These are phyloP conservation scores for Herpetomonas tarakana DNA, from an alignment of 208 protist genomes.

Conservation along the genomic window DNA sequence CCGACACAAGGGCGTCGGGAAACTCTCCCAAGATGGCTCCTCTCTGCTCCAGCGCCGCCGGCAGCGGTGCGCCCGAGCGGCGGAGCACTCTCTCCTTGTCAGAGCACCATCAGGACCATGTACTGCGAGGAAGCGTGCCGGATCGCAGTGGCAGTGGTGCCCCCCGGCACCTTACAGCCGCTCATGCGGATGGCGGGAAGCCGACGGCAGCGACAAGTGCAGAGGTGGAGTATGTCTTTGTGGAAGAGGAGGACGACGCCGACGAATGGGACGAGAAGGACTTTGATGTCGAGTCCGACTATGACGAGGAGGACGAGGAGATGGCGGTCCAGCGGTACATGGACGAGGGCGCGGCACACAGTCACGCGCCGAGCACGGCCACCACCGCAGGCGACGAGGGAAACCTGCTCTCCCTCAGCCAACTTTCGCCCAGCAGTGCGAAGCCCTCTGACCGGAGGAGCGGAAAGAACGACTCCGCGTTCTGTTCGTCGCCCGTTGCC, in stretches of 20 bases:
- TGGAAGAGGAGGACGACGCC: slow-evolving; percentile 4
- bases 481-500: too few relatives aligned
- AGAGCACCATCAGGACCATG: too few relatives aligned
- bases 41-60: neutral
- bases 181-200: too few relatives aligned
- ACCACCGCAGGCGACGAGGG: neutral
- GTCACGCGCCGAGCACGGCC: slow-evolving; percentile 2
- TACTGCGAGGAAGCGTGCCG: too few relatives aligned
- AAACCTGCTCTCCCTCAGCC: neutral
- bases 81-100: too few relatives aligned
- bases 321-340: slow-evolving; percentile 60
- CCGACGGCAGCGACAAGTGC: too few relatives aligned
- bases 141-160: too few relatives aligned
- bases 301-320: slow-evolving; percentile 62
- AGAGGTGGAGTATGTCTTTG: too few relatives aligned
- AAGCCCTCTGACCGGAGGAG: too few relatives aligned
- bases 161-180: neutral
- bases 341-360: slow-evolving; percentile 14
- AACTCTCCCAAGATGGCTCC: neutral
- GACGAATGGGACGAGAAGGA: slow-evolving; percentile 8
- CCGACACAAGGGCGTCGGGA: slow-evolving; percentile 20
- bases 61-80: too few relatives aligned
- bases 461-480: too few relatives aligned
- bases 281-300: slow-evolving; percentile 8
- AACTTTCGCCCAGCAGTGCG: too few relatives aligned